phyloP scores from a whole-genome alignment of 1,284 basidiomycete species.

The Sparassis latifolia region DNA sequence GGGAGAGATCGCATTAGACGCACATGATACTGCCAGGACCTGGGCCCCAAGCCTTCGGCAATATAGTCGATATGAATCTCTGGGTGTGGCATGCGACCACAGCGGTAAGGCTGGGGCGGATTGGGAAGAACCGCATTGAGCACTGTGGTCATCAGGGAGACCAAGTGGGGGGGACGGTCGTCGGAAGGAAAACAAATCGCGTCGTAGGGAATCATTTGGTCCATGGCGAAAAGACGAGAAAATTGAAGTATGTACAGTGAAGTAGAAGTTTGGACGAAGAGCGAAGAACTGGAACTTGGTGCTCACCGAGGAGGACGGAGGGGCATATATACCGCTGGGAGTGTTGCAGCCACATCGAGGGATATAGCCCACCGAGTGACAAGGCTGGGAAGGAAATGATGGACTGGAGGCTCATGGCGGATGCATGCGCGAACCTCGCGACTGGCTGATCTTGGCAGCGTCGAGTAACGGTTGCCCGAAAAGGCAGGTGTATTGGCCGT shows the following conservation, averaged over 20 bases:
- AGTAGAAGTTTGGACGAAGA: too few relatives aligned
- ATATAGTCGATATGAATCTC: conserved; percentile 81
- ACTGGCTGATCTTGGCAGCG: too few relatives aligned
- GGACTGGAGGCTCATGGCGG: too few relatives aligned
- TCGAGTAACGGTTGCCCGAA: too few relatives aligned
- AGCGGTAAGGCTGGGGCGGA: conserved; percentile 27
- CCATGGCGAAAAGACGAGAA: conserved; percentile 33
- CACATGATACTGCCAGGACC: conserved; percentile 70
- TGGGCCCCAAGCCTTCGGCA: conserved; percentile 57
- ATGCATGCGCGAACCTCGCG: too few relatives aligned
- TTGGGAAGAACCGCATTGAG: conserved; percentile 35
- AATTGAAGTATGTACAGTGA: too few relatives aligned
- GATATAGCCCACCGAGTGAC: too few relatives aligned
- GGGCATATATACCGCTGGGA: too few relatives aligned
- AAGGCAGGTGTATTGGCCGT: too few relatives aligned
- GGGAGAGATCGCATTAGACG: conserved; percentile 14
- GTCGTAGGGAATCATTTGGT: conserved; percentile 51
- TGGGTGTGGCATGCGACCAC: conserved; percentile 65
- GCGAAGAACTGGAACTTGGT: too few relatives aligned
- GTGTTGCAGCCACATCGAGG: background rate
- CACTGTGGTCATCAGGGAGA: conserved; percentile 64
- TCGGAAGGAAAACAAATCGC: conserved; percentile 39
- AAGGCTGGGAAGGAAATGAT: too few relatives aligned
- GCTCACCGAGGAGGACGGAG: too few relatives aligned
- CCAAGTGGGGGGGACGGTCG: conserved; percentile 56